phyloP scores from a whole-genome alignment of 306 rosid genomes.

The Malus sylvestris region DNA sequence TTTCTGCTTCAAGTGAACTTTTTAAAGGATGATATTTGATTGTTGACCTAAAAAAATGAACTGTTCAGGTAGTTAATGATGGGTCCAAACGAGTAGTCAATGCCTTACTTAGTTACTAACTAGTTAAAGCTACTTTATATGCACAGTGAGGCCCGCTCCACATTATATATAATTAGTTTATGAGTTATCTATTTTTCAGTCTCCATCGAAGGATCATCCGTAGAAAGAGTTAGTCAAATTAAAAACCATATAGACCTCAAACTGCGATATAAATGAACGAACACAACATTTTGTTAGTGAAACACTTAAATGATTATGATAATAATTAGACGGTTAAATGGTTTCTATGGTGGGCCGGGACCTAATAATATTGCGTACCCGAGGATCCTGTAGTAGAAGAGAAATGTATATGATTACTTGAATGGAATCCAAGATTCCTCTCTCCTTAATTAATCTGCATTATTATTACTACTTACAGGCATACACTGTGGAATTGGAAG shows the following conservation, averaged over 20 bases:
- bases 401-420: background rate
- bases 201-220: background rate
- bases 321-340: too few relatives aligned
- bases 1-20: too few relatives aligned
- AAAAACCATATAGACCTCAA: background rate
- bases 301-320: too few relatives aligned
- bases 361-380: background rate
- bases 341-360: too few relatives aligned
- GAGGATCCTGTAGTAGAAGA: background rate
- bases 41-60: too few relatives aligned
- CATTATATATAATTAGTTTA: background rate
- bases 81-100: too few relatives aligned
- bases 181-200: background rate
- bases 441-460: background rate
- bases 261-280: background rate
- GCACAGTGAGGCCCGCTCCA: background rate
- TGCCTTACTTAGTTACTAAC: too few relatives aligned
- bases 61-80: too few relatives aligned
- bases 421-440: background rate
- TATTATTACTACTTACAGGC: constrained; percentile 35
- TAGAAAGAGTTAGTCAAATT: background rate
- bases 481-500: constrained; percentile 69
- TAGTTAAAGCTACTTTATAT: too few relatives aligned
- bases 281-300: background rate
- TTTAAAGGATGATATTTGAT: too few relatives aligned